Evolutionary conservation across 352 stramenopile species (phyloP), one percentile per base, ranked within the genome.

Genomic region (Phytophthora multivora): DNA sequence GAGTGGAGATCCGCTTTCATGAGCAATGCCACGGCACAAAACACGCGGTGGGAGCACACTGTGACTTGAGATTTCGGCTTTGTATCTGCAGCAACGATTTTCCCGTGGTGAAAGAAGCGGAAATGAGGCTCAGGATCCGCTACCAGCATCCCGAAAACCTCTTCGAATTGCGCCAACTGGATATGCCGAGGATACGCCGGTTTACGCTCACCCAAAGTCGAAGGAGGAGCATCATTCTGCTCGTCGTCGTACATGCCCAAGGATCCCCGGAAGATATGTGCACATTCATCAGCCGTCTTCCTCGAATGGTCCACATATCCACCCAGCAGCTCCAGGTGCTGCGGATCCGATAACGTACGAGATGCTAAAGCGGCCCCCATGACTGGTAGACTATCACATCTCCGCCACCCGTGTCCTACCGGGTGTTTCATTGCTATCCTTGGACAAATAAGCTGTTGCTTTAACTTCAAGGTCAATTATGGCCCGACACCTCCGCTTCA

Each of bases 81-180:
- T 18, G 35, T 9, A 15, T 66, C 61, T 15, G 54, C 43, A 45
- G 63, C 10, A 30, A 52, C 38, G 16, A 62, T 62, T 40, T 59
- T 71, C 19, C 45, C 46, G 23, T 60, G 33, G 31, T 80, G 61
- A 66, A 91, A 91, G 48, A 89, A 89, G 28, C 51, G 63, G 31
- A 90, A 93, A 51, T 91, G 84, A 4, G 79, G 84, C 30, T 86
- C 72, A 0, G 73, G 64, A 43, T 93, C 82, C 0, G 74, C 57
- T 40, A 93, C 65, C 3, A 93, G 73, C 75, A 91, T 80, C 11
- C 82, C 84, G 41, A 91, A 91, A 2, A 93, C 63, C 35, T 93
- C 84, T 39, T 91, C 80, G 59, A 93, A 93, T 28, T 88, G 73
- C 11, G 47, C 11, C 6, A 72, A 61, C 16, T 70, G 62, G 28